Evolutionary conservation across 1,139 yeast species (phyloP).

Genomic region (Taphrina confusa): DNA sequence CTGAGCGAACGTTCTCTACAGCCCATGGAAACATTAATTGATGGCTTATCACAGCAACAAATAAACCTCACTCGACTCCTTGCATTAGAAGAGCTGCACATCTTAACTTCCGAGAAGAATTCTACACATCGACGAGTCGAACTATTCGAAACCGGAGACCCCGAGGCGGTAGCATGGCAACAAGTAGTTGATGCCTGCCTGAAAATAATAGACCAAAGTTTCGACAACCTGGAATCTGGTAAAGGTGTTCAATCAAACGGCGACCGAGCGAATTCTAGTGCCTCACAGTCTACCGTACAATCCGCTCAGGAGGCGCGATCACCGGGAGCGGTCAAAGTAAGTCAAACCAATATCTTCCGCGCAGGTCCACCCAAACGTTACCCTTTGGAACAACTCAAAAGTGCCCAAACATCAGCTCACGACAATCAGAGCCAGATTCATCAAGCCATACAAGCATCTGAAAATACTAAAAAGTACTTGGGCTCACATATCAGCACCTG

Average conservation of each 20-base stretch:
- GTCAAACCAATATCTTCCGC: slow-evolving; percentile 32
- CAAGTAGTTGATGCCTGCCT: slow-evolving; percentile 16
- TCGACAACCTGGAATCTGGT: background rate
- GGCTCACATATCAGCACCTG: background rate
- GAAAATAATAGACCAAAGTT: background rate
- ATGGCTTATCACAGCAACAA: background rate
- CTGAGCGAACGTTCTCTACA: slow-evolving; percentile 15
- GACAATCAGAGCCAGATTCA: slow-evolving; percentile 7
- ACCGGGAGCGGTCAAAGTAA: slow-evolving; percentile 8
- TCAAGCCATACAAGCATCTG: background rate
- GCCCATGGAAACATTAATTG: slow-evolving; percentile 19
- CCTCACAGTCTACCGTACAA: too few relatives aligned
- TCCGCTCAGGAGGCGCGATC: background rate
- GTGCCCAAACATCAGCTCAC: slow-evolving; percentile 9
- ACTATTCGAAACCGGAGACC: slow-evolving; percentile 23
- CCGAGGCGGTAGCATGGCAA: slow-evolving; percentile 24
- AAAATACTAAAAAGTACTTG: background rate
- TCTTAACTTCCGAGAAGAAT: background rate
- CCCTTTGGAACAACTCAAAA: slow-evolving; percentile 15
- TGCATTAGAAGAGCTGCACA: slow-evolving; percentile 17
- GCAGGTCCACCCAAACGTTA: background rate
- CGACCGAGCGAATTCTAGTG: background rate
- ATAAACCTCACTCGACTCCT: slow-evolving; percentile 8
- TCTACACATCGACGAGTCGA: background rate
- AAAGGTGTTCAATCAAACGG: background rate